Conservation (phyloP, 441 rosid species). For the Populus tomentosa region DNA sequence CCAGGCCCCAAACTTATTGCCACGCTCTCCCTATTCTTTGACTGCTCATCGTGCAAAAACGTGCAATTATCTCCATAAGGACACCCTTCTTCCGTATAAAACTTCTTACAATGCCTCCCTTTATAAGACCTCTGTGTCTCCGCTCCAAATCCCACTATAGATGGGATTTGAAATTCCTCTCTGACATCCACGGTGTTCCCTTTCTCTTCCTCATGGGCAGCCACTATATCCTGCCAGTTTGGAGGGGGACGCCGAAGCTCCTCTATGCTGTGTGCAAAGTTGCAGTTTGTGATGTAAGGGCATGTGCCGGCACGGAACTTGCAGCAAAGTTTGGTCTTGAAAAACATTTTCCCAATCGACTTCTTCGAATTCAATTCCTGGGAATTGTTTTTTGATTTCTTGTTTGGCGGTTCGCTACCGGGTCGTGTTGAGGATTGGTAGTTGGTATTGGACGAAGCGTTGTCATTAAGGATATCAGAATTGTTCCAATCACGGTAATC, state of each 20-base stretch:
- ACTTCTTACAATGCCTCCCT: constrained; percentile 95
- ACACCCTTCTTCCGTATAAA: constrained; percentile 89
- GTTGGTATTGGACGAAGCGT: constrained; percentile 36
- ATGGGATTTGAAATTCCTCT: constrained; percentile 87
- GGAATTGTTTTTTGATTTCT: too few species aligned
- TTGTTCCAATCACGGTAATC: constrained; percentile 56
- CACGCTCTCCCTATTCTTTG: constrained; percentile 85
- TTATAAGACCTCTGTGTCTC: constrained; percentile 77
- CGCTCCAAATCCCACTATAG: constrained; percentile 40
- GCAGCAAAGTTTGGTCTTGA: constrained; percentile 88
- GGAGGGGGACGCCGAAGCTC: constrained; percentile 95
- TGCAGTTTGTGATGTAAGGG: constrained; percentile 79
- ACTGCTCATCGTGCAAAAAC: constrained; percentile 81
- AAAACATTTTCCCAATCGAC: constrained; percentile 87
- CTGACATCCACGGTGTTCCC: constrained; percentile 32
- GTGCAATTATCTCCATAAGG: constrained; percentile 94
- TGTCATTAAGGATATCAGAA: constrained; percentile 26
- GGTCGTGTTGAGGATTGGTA: constrained; percentile 40
- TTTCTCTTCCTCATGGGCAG: constrained; percentile 63
- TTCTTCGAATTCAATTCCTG: constrained; percentile 48
- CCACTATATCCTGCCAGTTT: constrained; percentile 94
- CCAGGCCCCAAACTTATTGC: constrained; percentile 92
- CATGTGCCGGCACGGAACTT: constrained; percentile 82
- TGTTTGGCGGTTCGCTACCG: constrained; percentile 51
- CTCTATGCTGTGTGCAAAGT: constrained; percentile 90